Conservation (phyloP, 108 stramenopile genomes). For the Discostella pseudostelligera region DNA sequence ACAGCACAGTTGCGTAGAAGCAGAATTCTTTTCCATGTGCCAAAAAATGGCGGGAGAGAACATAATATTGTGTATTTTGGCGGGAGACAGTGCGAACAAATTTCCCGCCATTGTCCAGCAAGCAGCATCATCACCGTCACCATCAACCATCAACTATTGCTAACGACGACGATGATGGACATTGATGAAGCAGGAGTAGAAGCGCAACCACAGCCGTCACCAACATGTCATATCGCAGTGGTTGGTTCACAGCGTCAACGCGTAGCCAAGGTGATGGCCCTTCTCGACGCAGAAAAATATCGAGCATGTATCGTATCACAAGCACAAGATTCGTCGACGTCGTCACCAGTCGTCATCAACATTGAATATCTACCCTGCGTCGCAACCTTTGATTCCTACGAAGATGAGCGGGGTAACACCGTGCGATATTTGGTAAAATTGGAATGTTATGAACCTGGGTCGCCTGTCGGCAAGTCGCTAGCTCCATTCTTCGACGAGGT, state of each 20-base stretch:
- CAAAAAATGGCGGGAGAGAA: background rate
- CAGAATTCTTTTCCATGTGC: background rate
- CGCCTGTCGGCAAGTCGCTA: slow-evolving; percentile 49
- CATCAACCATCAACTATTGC: too few species aligned
- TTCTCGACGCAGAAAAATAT: slow-evolving; percentile 19
- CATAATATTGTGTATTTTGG: too few species aligned
- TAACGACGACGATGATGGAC: background rate
- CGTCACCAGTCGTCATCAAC: slow-evolving; percentile 17
- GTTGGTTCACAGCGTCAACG: slow-evolving; percentile 41
- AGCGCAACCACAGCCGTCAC: too few species aligned
- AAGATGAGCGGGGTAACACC: slow-evolving; percentile 41
- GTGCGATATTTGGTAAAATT: slow-evolving; percentile 66
- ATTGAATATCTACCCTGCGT: slow-evolving; percentile 71
- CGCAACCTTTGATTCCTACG: slow-evolving; percentile 68
- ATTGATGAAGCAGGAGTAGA: background rate
- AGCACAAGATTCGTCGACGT: background rate
- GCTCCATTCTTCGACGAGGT: slow-evolving; percentile 56
- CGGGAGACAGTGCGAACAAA: too few species aligned
- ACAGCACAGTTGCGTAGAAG: too few species aligned
- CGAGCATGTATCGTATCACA: background rate
- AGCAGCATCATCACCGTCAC: too few species aligned
- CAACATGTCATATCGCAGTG: slow-evolving; percentile 45
- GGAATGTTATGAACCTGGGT: slow-evolving; percentile 64
- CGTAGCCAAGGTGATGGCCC: slow-evolving; percentile 42
- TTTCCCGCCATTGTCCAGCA: too few species aligned